Evolutionary conservation across 139 green algal species (phyloP).

Genomic region (Klebsormidium nitens): DNA sequence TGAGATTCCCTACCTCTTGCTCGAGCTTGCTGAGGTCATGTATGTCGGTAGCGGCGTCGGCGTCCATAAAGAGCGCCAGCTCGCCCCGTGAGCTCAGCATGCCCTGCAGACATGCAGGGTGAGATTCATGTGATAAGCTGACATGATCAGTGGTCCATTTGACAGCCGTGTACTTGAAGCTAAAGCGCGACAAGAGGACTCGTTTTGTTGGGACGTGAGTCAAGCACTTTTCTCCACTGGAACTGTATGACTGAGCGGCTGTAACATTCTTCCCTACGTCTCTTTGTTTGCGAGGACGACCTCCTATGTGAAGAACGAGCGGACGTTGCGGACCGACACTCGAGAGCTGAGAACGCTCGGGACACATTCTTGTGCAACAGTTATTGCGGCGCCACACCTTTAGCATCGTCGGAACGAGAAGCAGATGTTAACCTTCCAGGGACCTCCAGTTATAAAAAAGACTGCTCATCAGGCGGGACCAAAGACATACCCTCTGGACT

Average conservation of each 20-base stretch:
- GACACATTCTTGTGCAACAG: neutral
- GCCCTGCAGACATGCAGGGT: slow-evolving; percentile 39
- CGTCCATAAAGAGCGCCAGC: slow-evolving; percentile 82
- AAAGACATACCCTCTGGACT: slow-evolving; percentile 22
- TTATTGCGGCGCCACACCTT: too few relatives aligned
- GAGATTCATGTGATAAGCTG: neutral
- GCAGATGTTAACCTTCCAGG: neutral
- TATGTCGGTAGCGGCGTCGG: slow-evolving; percentile 78
- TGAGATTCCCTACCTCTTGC: too few relatives aligned
- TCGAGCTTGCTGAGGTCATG: slow-evolving; percentile 79
- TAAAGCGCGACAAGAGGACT: neutral
- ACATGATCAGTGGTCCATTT: neutral
- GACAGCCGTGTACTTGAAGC: neutral
- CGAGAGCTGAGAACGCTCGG: neutral
- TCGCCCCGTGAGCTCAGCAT: slow-evolving; percentile 65
- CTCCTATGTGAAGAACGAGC: neutral
- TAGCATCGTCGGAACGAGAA: neutral
- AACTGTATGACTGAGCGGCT: too few relatives aligned
- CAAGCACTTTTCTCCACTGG: too few relatives aligned
- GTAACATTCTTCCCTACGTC: too few relatives aligned
- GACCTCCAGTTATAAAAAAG: neutral
- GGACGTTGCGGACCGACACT: neutral
- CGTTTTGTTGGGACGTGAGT: too few relatives aligned
- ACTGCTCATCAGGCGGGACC: neutral
- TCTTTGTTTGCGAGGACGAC: too few relatives aligned